Base-by-base conservation (phyloP, 169 alveolate genomes). In the Cryptosporidium ryanae region DNA sequence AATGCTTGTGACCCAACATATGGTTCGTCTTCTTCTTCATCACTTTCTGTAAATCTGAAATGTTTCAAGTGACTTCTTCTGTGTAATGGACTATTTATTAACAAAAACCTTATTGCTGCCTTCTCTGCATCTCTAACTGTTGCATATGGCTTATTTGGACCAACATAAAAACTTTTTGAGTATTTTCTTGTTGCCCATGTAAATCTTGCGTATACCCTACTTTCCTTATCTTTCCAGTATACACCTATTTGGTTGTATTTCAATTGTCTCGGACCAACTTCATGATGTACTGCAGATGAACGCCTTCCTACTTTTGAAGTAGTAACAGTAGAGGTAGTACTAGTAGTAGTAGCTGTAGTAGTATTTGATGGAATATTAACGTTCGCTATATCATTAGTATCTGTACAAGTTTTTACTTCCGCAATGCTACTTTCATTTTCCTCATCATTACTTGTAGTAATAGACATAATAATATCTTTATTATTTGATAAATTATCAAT, bases 161-260 rank as follows among this genome's bases (percentile, higher is more conserved):
- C 87, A 13, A 76, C 87, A 43, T 76, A 76, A 61, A 76, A 76
- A 32, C 87, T 76, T 59, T 76, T 76, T 13, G 87, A 76, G 46
- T 76, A 76, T 63, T 76, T 76, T 38, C 87, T 54, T 7, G 87
- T 76, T 8, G 87, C 87, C 87, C 87, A 76, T 43, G 87, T 76
- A 76, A 76, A 76, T n/a, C 87, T 82, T 15, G 90, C 90, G 64
- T 82, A 82, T 1, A 82, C 90, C 18, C 90, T 63, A 31, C 90
- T 82, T 64, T 67, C 82, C 44, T 82, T 67, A 43, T 67, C 90
- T 29, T 82, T 82, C 82, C 90, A 67, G 64, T 76, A 76, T 13
- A 76, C 87, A 15, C 87, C 87, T 29, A 76, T 76, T 27, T 76
- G 87, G 27, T 76, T 76, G 25, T 76, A 76, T 61, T 76, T 76